Conservation (phyloP, 2,329 filamentous ascomycete genomes). For the Madurella fahalii region DNA sequence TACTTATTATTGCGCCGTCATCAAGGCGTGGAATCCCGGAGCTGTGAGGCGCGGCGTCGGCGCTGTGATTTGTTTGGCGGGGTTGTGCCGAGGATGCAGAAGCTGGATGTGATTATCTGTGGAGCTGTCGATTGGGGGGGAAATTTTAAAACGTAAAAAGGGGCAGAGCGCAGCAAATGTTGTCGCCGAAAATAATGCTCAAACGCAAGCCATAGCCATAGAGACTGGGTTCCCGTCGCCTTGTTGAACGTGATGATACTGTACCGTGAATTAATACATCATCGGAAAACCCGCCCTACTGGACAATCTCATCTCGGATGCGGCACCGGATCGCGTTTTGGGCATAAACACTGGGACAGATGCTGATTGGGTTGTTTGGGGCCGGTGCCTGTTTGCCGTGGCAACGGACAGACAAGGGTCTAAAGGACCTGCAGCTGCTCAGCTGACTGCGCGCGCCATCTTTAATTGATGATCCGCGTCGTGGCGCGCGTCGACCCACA, state of each 20-base stretch:
- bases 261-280: not conserved
- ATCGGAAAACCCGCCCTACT: constrained; percentile 2
- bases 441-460: constrained; percentile 20
- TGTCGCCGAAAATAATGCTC: too few species aligned
- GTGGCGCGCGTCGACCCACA: constrained; percentile 5
- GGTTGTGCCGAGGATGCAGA: not conserved
- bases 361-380: constrained; percentile 5
- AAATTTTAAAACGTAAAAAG: not conserved
- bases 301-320: constrained; percentile 5
- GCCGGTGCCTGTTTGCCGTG: constrained; percentile 8
- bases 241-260: not conserved
- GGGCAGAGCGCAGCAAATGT: too few species aligned
- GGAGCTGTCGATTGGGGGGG: not conserved
- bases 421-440: constrained; percentile 13
- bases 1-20: constrained; percentile 5
- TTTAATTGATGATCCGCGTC: constrained; percentile 20
- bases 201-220: too few species aligned
- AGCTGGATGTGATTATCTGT: not conserved
- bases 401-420: constrained; percentile 2
- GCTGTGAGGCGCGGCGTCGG: not conserved
- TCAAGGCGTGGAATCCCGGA: constrained; percentile 12
- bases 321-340: constrained; percentile 3
- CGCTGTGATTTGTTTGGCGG: not conserved
- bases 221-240: too few species aligned
- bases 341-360: constrained; percentile 7